Evolutionary conservation across 2,329 filamentous ascomycete species (phyloP).

Genomic region (Aschersonia sp.): DNA sequence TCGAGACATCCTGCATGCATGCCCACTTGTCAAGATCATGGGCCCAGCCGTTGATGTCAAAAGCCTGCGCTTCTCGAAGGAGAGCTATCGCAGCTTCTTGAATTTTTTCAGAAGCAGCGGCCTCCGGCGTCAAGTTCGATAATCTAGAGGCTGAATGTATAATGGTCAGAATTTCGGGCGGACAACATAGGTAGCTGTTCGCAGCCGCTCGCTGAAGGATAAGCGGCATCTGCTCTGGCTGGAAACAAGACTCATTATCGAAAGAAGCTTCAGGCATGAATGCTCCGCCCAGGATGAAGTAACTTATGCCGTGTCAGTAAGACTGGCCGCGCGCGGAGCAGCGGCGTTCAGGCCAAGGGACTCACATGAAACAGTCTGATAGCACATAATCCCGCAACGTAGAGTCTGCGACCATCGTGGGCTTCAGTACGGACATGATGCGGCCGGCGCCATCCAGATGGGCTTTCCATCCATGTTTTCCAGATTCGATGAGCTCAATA

Average conservation of each 20-base stretch:
- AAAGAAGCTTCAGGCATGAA: constrained; percentile 20
- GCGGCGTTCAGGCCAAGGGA: background rate
- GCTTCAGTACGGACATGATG: constrained; percentile 26
- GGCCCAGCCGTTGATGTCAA: constrained; percentile 28
- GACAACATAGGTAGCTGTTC: constrained; percentile 32
- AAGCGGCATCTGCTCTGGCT: constrained; percentile 19
- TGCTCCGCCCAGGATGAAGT: constrained; percentile 30
- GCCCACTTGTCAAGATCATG: constrained; percentile 18
- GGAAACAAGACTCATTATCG: constrained; percentile 18
- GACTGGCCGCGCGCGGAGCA: background rate
- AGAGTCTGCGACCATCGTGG: constrained; percentile 16
- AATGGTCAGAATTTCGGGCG: constrained; percentile 27
- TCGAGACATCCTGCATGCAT: constrained; percentile 16
- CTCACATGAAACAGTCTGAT: constrained; percentile 32
- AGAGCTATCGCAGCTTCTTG: constrained; percentile 18
- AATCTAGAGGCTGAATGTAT: constrained; percentile 27
- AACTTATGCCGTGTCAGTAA: constrained; percentile 7
- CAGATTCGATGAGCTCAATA: constrained; percentile 33
- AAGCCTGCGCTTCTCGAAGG: constrained; percentile 20
- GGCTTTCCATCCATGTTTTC: constrained; percentile 29
- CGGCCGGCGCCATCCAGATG: constrained; percentile 30
- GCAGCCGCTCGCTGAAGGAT: constrained; percentile 24
- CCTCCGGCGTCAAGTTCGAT: constrained; percentile 14
- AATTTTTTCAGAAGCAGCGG: constrained; percentile 13
- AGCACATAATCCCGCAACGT: constrained; percentile 28